Evolutionary conservation across 176 grass and related monocot species (phyloP).

Genomic region (Triticum aestivum): DNA sequence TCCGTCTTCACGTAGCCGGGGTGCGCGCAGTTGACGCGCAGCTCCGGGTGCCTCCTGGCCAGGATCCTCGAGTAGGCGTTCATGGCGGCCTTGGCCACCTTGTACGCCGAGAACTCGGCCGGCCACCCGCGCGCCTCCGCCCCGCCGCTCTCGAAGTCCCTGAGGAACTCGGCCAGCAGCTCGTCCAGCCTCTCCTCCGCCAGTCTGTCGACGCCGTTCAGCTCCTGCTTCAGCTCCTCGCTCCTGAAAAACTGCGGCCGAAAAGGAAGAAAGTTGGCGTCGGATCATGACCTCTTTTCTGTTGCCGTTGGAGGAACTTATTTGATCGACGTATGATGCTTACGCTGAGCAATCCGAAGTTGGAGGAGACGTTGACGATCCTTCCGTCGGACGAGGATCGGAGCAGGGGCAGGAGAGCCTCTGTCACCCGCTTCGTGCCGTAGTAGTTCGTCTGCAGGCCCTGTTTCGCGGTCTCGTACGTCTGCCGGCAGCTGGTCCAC

Average conservation of each 20-base stretch:
- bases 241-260: slow-evolving; percentile 16
- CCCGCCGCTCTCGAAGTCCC: slow-evolving; percentile 39
- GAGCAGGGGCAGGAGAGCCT: slow-evolving; percentile 51
- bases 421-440: slow-evolving; percentile 44
- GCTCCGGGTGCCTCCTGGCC: slow-evolving; percentile 35
- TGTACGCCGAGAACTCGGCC: slow-evolving; percentile 38
- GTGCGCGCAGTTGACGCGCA: slow-evolving; percentile 46
- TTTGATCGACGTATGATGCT: neutral
- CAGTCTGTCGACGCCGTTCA: slow-evolving; percentile 32
- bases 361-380: slow-evolving; percentile 62
- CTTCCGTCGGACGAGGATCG: slow-evolving; percentile 40
- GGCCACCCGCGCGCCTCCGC: slow-evolving; percentile 39
- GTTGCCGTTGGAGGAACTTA: neutral
- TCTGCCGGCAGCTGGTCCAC: neutral
- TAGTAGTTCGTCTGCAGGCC: slow-evolving; percentile 64
- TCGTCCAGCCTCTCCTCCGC: slow-evolving; percentile 47
- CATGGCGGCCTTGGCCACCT: slow-evolving; percentile 44
- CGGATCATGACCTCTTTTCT: neutral
- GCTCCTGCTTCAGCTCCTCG: slow-evolving; percentile 47
- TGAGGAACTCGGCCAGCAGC: slow-evolving; percentile 41
- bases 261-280: neutral
- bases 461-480: slow-evolving; percentile 25
- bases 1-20: slow-evolving; percentile 69
- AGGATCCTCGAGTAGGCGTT: slow-evolving; percentile 61
- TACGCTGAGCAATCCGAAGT: slow-evolving; percentile 39